A percentile compares a stretch with the other conserved stretches of the same genome.
phyloP scores from a whole-genome alignment of 805 yeast genomes.

The Hanseniaspora meyeri region DNA sequence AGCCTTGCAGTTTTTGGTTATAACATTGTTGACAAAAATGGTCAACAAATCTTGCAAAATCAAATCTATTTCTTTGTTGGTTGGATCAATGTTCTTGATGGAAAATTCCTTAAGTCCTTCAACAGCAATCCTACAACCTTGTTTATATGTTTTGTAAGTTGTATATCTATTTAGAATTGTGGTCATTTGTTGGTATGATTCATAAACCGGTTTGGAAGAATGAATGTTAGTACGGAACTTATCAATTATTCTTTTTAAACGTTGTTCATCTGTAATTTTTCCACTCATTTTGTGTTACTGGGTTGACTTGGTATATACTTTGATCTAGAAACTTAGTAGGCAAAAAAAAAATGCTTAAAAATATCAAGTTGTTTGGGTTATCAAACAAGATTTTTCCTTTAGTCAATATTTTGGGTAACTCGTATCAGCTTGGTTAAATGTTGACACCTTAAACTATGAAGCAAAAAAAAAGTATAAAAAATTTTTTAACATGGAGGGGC shows the following conservation, averaged over 20 bases:
- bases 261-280: slow-evolving; percentile 53
- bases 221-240: slow-evolving; percentile 17
- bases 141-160: slow-evolving; percentile 44
- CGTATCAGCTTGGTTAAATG: not conserved
- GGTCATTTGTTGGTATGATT: slow-evolving; percentile 89
- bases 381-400: too few species aligned
- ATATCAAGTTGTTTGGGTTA: not conserved
- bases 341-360: too few species aligned
- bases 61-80: slow-evolving; percentile 12
- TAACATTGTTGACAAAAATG: slow-evolving; percentile 11
- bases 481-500: not conserved
- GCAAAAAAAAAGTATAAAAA: too few species aligned
- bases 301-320: too few species aligned
- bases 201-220: slow-evolving; percentile 40
- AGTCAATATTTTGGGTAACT: not conserved
- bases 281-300: slow-evolving; percentile 41
- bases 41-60: slow-evolving; percentile 9
- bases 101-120: slow-evolving; percentile 13
- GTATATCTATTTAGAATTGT: slow-evolving; percentile 80
- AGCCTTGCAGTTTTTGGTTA: slow-evolving; percentile 33
- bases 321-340: too few species aligned
- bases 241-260: slow-evolving; percentile 33
- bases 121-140: slow-evolving; percentile 12
- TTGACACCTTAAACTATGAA: not conserved
- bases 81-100: slow-evolving; percentile 8